Percentiles rank a stretch among this genome's conserved stretches.
phyloP scores from a whole-genome alignment of 441 rosid species.

The Croton setiger region DNA sequence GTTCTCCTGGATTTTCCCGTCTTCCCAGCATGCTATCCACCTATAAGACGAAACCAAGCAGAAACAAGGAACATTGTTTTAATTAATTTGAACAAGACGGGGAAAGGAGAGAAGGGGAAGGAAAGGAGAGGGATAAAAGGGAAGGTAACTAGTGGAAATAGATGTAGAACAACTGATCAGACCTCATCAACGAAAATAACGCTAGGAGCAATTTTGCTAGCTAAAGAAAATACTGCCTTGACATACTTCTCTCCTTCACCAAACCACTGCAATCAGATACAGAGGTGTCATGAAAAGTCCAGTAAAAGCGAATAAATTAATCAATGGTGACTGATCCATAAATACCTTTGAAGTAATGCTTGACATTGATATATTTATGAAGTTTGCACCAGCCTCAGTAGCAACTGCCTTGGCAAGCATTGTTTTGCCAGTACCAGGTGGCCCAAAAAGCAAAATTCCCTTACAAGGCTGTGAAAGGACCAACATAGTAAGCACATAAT shows the following conservation, averaged over 20 bases:
- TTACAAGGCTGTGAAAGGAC: constrained; percentile 69
- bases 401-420: constrained; percentile 99
- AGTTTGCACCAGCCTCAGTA: constrained; percentile 98
- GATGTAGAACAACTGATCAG: constrained; percentile 18
- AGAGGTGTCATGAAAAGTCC: constrained; percentile 17
- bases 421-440: constrained; percentile 99
- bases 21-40: constrained; percentile 99
- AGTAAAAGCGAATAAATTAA: constrained; percentile 1
- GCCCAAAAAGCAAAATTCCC: constrained; percentile 96
- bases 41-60: constrained; percentile 36
- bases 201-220: constrained; percentile 99
- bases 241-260: constrained; percentile 99
- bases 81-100: not conserved
- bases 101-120: not conserved
- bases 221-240: constrained; percentile 94
- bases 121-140: constrained; percentile 2
- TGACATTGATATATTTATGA: constrained; percentile 99
- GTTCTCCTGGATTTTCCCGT: constrained; percentile 98
- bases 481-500: constrained; percentile 5
- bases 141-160: not conserved
- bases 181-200: constrained; percentile 99
- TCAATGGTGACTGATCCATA: not conserved
- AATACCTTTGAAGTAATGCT: constrained; percentile 96
- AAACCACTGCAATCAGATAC: constrained; percentile 80
- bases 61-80: not conserved